These are phyloP conservation scores for Mycosarcoma maydis DNA, from an alignment of 1,284 basidiomycete species.

Conservation along the genomic window DNA sequence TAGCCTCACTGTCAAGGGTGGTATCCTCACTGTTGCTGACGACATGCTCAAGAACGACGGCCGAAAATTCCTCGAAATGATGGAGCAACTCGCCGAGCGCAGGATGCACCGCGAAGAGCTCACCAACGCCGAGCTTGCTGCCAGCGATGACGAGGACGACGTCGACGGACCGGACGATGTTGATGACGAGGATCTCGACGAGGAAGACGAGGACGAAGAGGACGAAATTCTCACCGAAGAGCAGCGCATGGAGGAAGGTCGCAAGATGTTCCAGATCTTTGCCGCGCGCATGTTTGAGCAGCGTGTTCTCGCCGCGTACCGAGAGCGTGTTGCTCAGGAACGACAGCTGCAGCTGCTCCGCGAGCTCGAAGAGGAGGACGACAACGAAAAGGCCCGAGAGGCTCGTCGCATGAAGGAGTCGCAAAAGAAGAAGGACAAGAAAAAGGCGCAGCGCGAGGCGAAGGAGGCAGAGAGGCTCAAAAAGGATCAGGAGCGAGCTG, in stretches of 20 bases:
- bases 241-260: constrained; percentile 97
- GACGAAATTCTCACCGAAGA: constrained; percentile 69
- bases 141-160: constrained; percentile 67
- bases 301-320: constrained; percentile 89
- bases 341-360: constrained; percentile 84
- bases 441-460: constrained; percentile 87
- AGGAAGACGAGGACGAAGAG: constrained; percentile 71
- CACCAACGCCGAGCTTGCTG: constrained; percentile 68
- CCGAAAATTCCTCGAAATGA: constrained; percentile 99
- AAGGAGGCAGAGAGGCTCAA: constrained; percentile 78
- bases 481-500: constrained; percentile 74
- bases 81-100: constrained; percentile 97
- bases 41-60: constrained; percentile 98
- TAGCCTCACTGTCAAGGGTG: constrained; percentile 84
- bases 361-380: constrained; percentile 89
- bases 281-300: constrained; percentile 99
- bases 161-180: constrained; percentile 43
- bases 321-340: constrained; percentile 87
- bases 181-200: constrained; percentile 70
- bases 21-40: constrained; percentile 98
- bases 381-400: constrained; percentile 80
- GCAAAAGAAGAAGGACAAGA: constrained; percentile 99
- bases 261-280: constrained; percentile 99
- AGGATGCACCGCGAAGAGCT: constrained; percentile 89
- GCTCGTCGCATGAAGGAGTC: constrained; percentile 94